Evolutionary conservation across 2,329 filamentous ascomycete species (phyloP).

Genomic region (Aureobasidium sp.): DNA sequence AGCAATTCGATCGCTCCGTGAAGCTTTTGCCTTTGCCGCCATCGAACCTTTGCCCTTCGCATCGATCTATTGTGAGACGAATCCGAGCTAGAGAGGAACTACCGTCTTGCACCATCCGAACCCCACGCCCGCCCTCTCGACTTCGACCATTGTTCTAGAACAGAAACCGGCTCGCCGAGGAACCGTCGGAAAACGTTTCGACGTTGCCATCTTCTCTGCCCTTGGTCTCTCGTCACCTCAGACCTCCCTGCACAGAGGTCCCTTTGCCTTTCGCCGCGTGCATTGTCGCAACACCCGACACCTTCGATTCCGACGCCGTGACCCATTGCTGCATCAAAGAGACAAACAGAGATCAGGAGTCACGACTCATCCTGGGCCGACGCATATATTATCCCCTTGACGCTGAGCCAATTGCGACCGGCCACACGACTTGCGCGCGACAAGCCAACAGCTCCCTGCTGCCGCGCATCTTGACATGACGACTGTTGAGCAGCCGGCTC

Average conservation of each 20-base stretch:
- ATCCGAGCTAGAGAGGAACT: neutral
- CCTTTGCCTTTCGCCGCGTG: neutral
- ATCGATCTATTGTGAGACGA: neutral
- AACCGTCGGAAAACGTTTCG: constrained; percentile 5
- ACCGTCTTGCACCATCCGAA: neutral
- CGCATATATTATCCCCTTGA: neutral
- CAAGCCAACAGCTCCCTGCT: neutral
- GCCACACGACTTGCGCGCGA: neutral
- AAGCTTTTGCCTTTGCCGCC: constrained; percentile 6
- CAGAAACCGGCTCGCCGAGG: constrained; percentile 6
- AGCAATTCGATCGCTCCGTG: neutral
- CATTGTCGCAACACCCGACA: neutral
- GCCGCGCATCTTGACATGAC: constrained; percentile 12
- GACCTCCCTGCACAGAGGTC: neutral
- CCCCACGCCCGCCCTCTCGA: constrained; percentile 8
- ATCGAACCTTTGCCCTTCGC: neutral
- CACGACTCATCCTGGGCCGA: neutral
- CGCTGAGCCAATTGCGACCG: neutral
- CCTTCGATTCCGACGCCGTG: neutral
- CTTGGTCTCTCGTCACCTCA: neutral
- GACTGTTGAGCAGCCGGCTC: constrained; percentile 12
- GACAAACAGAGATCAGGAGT: neutral
- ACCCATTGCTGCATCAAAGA: neutral
- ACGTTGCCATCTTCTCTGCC: constrained; percentile 4
- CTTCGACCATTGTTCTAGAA: constrained; percentile 8